Evolutionary conservation across 78 protist genomes (phyloP), one percentile per base, ranked within the genome.

Genomic region (Speleostelium caveatum): DNA sequence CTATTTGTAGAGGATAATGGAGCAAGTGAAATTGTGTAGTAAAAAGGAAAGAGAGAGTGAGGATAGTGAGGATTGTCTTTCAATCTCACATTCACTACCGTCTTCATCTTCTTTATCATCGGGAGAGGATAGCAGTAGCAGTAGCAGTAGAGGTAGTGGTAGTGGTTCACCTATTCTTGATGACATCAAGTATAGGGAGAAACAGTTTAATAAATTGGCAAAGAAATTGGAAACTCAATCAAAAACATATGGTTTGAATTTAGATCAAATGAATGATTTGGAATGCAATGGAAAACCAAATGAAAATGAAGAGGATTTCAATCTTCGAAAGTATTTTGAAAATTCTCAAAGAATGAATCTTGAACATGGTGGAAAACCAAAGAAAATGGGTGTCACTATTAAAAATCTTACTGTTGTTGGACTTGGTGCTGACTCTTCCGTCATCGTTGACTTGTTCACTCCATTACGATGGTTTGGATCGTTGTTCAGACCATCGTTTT

Each of bases 371-470:
- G 75, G 79, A 8, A 35, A 73, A 24, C 56, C 75, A 28, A 88
- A 88, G 45, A 41, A 55, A 17, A 78, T 88, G 83, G 94, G 94
- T 75, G 76, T 88, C 24, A 67, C 75, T 2, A 32, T 88, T 41
- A 66, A 72, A 32, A 67, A 88, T 38, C 41, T 88, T n/a, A 88
- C 87, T 10, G 94, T 88, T 12, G 87, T 75, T 17, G 94, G 94
- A 35, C 49, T 51, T 35, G 93, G 90, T 67, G 93, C 93, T 33
- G 85, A 74, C 55, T 73, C 33, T n/a, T 73, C 86, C 22, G 74
- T 86, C 10, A 75, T 86, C 32, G 28, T 62, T 33, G 93, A 86
- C 67, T 65, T 86, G 93, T 51, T 41, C 8, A 49, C 93, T 22
- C 93, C 93, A 51, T 73, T 86, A 53, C 3, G 2, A n/a, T 53